phyloP scores from a whole-genome alignment of 805 yeast species.

The Isabelozyma rhagii region DNA sequence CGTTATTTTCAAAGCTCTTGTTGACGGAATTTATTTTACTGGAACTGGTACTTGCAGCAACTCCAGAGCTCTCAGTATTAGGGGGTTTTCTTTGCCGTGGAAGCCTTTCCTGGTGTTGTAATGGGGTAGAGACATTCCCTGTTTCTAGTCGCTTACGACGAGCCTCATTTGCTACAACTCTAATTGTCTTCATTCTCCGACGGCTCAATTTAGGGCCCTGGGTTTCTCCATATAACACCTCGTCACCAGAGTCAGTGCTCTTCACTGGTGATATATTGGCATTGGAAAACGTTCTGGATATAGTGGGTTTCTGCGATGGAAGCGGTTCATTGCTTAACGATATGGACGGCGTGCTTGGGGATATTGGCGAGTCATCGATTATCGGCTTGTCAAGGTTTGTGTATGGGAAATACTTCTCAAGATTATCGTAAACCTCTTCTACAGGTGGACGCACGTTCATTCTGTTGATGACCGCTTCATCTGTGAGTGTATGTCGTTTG shows the following conservation, averaged over 20 bases:
- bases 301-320: slow-evolving; percentile 25
- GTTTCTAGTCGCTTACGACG: slow-evolving; percentile 32
- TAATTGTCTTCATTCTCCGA: slow-evolving; percentile 81
- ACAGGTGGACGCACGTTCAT: slow-evolving; percentile 90
- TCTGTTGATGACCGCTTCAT: slow-evolving; percentile 7
- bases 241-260: slow-evolving; percentile 27
- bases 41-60: background rate
- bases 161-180: slow-evolving; percentile 93
- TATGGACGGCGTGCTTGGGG: background rate
- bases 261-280: slow-evolving; percentile 37
- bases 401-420: slow-evolving; percentile 89
- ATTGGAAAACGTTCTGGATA: slow-evolving; percentile 42
- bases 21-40: background rate
- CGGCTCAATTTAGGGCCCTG: slow-evolving; percentile 39
- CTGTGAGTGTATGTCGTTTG: background rate
- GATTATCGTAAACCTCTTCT: slow-evolving; percentile 86
- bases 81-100: background rate
- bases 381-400: slow-evolving; percentile 91
- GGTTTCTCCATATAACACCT: slow-evolving; percentile 31
- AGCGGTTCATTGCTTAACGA: background rate
- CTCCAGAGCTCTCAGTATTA: background rate
- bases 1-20: background rate
- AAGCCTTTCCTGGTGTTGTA: background rate
- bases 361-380: slow-evolving; percentile 64
- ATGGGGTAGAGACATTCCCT: background rate